Base-by-base conservation (phyloP, 768 basidiomycete species). In the Leccinum rimulosum region DNA sequence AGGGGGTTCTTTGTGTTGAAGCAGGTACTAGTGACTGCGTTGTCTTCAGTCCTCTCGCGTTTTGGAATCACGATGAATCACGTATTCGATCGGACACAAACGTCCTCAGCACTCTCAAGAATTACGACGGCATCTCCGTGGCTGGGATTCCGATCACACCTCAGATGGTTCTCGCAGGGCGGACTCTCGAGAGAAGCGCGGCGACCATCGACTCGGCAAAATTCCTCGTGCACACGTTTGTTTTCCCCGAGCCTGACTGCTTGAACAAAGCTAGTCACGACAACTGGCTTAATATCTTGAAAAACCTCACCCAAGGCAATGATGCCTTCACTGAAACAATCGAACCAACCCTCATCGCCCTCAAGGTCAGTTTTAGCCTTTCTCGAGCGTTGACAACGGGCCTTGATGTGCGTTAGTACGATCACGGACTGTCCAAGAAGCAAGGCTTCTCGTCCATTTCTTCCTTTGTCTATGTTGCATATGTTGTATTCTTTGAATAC, bases 201-300 rank as follows among this genome's bases (percentile, higher is more conserved):
- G 73, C 76, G n/a, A 77, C 78, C 58, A 79, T 85, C 52, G 86
- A 88, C 66, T 82, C 79, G 60, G 88, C 89, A 50, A 82, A 78
- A 54, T 89, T 85, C 67, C 80, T 94, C 19, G 89, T 86, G 15
- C 77, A 93, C 58, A 92, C 91, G 0, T 94, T 91, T 71, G 86
- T 92, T 74, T 92, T 95, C 68, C 85, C 83, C 2, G 88, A 91
- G 63, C 81, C 78, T 15, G 85, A 88, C 62, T 93, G 91, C 73
- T 73, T 86, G 61, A 80, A 80, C 43, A 80, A 79, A 55, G 70
- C 77, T 12, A 87, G 87, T 43, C 91, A 90, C 63, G 70, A 78
- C 53, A 72, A 77, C 31, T 93, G 91, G 90, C 70, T 82, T 50
- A 76, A 87, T 36, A 75, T 80, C 10, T 74, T 93, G 14, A 70